A percentile compares a stretch with the other conserved stretches of the same genome.
phyloP scores from a whole-genome alignment of 1,139 yeast genomes.

The Debaryomycetaceae sp. region DNA sequence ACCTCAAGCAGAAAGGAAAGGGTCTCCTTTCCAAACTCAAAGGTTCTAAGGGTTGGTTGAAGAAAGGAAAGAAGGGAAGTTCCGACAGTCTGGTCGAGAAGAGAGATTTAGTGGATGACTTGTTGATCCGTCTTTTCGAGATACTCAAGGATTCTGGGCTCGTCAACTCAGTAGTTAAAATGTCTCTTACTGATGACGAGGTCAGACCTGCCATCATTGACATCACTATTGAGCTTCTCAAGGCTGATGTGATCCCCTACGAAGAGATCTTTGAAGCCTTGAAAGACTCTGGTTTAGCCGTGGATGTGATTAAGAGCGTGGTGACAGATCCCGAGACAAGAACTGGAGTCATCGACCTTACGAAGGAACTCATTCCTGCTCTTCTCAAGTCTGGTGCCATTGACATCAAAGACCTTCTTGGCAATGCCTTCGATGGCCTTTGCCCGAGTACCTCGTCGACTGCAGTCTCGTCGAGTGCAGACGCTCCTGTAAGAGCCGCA shows the following conservation, averaged over 20 bases:
- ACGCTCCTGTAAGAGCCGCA: not conserved
- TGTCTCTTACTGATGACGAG: conserved; percentile 29
- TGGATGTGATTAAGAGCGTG: conserved; percentile 23
- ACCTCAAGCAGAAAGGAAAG: conserved; percentile 1
- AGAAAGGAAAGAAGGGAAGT: not conserved
- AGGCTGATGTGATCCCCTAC: conserved; percentile 33
- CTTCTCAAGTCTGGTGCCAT: conserved; percentile 14
- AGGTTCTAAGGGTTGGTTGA: not conserved
- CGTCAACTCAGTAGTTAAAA: conserved; percentile 23
- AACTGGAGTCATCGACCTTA: conserved; percentile 24
- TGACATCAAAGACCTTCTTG: not conserved
- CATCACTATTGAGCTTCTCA: conserved; percentile 23
- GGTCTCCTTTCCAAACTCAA: not conserved
- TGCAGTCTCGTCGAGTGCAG: not conserved
- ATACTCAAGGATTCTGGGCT: conserved; percentile 31
- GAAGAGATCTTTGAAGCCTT: conserved; percentile 30
- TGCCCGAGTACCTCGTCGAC: not conserved
- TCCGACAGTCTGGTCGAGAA: conserved; percentile 2
- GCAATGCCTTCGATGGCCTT: not conserved
- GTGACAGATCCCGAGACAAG: conserved; percentile 30
- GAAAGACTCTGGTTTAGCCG: conserved; percentile 29
- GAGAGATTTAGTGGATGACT: conserved; percentile 18
- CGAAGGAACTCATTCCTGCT: conserved; percentile 25
- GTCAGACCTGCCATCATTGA: conserved; percentile 24
- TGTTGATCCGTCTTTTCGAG: conserved; percentile 21